Conservation (phyloP, 257 asterid genomes). For the Solanum paucissectum region DNA sequence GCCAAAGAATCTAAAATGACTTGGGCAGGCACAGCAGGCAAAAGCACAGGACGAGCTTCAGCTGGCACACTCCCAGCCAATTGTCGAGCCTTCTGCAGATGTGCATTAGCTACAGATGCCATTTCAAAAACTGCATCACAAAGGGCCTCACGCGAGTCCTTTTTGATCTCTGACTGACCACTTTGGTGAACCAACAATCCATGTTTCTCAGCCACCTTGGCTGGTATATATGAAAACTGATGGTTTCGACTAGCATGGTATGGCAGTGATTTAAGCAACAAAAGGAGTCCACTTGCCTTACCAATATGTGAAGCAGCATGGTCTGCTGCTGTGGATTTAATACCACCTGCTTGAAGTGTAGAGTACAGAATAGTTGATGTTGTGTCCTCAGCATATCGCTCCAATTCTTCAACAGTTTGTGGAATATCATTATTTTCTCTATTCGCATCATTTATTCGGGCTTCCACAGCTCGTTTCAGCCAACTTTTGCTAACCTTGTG, state of each 20-base stretch:
- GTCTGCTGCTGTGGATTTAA: constrained; percentile 66
- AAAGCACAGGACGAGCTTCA: constrained; percentile 65
- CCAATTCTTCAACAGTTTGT: constrained; percentile 54
- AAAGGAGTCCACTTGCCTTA: constrained; percentile 79
- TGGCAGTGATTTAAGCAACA: constrained; percentile 76
- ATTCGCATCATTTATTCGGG: constrained; percentile 73
- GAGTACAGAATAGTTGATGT: constrained; percentile 70
- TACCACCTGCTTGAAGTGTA: constrained; percentile 77
- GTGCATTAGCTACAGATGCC: constrained; percentile 84
- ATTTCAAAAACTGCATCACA: constrained; percentile 69
- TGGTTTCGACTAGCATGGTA: constrained; percentile 63
- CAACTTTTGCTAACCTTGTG: constrained; percentile 62
- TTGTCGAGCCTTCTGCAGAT: constrained; percentile 70
- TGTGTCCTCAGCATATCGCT: constrained; percentile 82
- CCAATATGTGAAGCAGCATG: constrained; percentile 97
- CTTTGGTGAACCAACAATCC: constrained; percentile 40
- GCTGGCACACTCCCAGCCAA: constrained; percentile 59
- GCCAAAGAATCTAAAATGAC: constrained; percentile 53
- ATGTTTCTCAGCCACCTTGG: constrained; percentile 61
- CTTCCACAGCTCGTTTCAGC: constrained; percentile 76
- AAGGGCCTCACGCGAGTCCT: constrained; percentile 58
- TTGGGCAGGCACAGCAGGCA: constrained; percentile 80
- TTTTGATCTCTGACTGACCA: constrained; percentile 38
- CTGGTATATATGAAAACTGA: constrained; percentile 55
- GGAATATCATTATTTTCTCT: constrained; percentile 53